Conservation (phyloP, 73 alveolate species). For the Tetrahymena elliotti region DNA sequence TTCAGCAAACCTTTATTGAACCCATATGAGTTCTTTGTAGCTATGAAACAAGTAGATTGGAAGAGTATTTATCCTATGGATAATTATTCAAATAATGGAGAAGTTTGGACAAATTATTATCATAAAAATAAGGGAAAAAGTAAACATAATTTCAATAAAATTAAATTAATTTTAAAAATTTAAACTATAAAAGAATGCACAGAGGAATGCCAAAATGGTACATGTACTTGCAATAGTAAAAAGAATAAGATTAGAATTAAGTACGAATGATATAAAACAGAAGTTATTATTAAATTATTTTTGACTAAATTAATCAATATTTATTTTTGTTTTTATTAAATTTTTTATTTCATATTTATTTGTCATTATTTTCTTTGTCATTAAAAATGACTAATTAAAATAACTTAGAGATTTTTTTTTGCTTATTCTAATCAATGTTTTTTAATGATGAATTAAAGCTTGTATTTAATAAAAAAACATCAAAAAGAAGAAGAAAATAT, state of each 20-base stretch:
- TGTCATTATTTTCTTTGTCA: no score
- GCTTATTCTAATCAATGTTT: no score
- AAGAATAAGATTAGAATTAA: background rate
- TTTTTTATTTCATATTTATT: no score
- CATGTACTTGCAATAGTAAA: background rate
- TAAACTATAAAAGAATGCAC: background rate
- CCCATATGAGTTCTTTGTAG: constrained; percentile 91
- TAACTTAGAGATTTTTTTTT: no score
- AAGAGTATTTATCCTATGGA: constrained; percentile 89
- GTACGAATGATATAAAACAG: background rate
- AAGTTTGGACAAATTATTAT: constrained; percentile 87
- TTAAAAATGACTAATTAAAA: no score
- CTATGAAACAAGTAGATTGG: constrained; percentile 63
- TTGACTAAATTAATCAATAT: background rate
- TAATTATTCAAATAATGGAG: constrained; percentile 89
- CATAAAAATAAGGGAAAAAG: constrained; percentile 23
- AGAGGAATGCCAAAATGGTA: background rate
- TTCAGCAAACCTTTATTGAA: constrained; percentile 85
- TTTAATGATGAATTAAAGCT: no score
- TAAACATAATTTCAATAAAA: background rate
- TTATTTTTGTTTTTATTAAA: background rate
- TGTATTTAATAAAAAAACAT: no score
- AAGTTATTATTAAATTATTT: background rate
- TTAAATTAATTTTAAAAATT: background rate
- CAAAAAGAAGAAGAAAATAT: no score